Base-by-base conservation (phyloP, 495 filamentous ascomycete species). In the Aspergillus bertholletiae region DNA sequence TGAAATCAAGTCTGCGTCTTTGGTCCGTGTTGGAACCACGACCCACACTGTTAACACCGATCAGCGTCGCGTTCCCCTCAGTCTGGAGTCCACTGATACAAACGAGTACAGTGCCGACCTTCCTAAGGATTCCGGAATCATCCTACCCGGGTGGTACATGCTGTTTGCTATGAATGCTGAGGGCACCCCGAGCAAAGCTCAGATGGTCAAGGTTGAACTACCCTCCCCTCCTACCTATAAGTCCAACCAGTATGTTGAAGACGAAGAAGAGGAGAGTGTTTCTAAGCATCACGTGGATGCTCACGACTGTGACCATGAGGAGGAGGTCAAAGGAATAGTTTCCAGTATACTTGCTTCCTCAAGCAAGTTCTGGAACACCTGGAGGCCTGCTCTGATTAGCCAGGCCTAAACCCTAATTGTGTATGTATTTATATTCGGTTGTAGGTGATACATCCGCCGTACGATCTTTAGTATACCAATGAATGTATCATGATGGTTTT, bases 41-140 rank as follows among this genome's bases (percentile, higher is more conserved):
- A 83, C 83, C 12, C 83, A 86, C 53, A 78, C 80, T 1, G 74
- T 86, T 41, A 78, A 86, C 57, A 84, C 80, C 1, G 82, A 83
- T 55, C 82, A 85, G 63, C 67, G 82, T 9, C 75, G 81, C 3
- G 68, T 85, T 40, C 34, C 34, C 34, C 13, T 37, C 34, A 40
- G n/a, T n/a, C 26, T 28, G 26, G 26, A 37, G 13, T 5, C 34
- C 13, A 15, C 34, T 5, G 13, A 5, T 6, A n/a, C 13, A 11
- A 37, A 39, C 7, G 17, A 11, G 5, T 46, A 54, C 35, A 39
- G 21, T 4, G n/a, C 74, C 74, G 15, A 82, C 71, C 26, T 72
- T 67, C 46, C 88, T 81, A 48, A 84, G 82, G 50, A 89, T 78
- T 51, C 79, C 67, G 22, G 84, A 2, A 46, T 53, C n/a, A 20